A percentile compares a stretch with the other conserved stretches of the same genome.
Conservation (phyloP, 2,329 filamentous ascomycete species). For the Phialophora chinensis region DNA sequence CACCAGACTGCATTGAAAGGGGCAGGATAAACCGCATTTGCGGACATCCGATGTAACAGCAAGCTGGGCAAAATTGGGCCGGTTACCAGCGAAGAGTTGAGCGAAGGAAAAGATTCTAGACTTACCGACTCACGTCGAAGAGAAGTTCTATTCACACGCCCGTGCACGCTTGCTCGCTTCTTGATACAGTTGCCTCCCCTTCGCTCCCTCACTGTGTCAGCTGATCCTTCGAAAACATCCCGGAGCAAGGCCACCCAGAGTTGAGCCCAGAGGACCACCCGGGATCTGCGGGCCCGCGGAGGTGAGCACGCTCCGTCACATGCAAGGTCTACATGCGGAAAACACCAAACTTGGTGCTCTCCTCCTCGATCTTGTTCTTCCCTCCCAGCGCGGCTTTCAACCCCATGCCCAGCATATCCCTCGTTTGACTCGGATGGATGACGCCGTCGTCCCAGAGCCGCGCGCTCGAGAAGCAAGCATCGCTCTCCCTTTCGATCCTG, state of each 20-base stretch:
- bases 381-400: conserved; percentile 74
- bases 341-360: conserved; percentile 74
- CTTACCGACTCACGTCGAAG: conserved; percentile 9
- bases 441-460: conserved; percentile 89
- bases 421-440: conserved; percentile 77
- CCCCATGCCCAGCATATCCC: conserved; percentile 74
- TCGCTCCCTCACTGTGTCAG: background rate
- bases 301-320: background rate
- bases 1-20: background rate
- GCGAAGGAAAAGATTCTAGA: background rate
- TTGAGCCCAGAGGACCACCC: background rate
- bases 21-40: background rate
- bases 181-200: background rate
- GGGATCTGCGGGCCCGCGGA: background rate
- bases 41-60: background rate
- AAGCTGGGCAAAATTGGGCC: background rate
- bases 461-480: conserved; percentile 85
- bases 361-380: conserved; percentile 64
- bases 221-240: background rate
- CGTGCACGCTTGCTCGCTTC: background rate
- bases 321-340: conserved; percentile 72
- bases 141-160: background rate
- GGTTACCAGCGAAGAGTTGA: background rate
- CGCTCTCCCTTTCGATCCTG: conserved; percentile 87
- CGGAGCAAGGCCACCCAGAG: background rate